Percentiles rank a stretch among this genome's conserved stretches.
Evolutionary conservation across 1,139 yeast species (phyloP).

Genomic region (Hansenula anomala): DNA sequence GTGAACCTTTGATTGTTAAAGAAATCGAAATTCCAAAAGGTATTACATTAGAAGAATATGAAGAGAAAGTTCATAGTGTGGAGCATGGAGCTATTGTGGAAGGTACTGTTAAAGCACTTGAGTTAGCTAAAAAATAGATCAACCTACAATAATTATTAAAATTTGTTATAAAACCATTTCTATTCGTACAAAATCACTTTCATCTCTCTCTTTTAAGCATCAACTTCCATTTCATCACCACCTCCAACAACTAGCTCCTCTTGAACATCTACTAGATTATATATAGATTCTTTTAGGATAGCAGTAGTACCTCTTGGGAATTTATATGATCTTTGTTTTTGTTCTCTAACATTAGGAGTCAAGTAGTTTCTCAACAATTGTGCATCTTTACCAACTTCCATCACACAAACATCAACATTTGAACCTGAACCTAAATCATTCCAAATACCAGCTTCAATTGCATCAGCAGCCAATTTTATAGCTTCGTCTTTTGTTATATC

Average conservation of each 20-base stretch:
- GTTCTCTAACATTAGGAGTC: constrained; percentile 84
- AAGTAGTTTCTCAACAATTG: constrained; percentile 77
- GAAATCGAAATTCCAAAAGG: constrained; percentile 66
- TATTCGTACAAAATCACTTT: not conserved
- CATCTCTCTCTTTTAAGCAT: constrained; percentile 31
- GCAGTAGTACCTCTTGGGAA: constrained; percentile 93
- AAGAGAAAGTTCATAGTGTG: constrained; percentile 71
- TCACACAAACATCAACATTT: constrained; percentile 93
- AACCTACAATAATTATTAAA: constrained; percentile 2
- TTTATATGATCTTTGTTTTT: constrained; percentile 77
- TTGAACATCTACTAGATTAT: constrained; percentile 64
- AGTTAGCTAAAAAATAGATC: constrained; percentile 1
- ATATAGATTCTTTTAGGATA: constrained; percentile 59
- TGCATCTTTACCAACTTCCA: constrained; percentile 90
- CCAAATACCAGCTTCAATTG: constrained; percentile 98
- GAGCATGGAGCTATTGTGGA: constrained; percentile 94
- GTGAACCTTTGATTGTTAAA: constrained; percentile 81
- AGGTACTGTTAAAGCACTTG: constrained; percentile 65
- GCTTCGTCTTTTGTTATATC: constrained; percentile 85
- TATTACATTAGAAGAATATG: constrained; percentile 77
- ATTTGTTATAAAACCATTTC: not conserved
- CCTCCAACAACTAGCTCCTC: constrained; percentile 48
- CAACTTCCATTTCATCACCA: constrained; percentile 69
- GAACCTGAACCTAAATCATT: constrained; percentile 98
- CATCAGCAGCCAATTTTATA: constrained; percentile 81